Conservation (phyloP, 2,329 filamentous ascomycete genomes). For the Orbilia oligospora region DNA sequence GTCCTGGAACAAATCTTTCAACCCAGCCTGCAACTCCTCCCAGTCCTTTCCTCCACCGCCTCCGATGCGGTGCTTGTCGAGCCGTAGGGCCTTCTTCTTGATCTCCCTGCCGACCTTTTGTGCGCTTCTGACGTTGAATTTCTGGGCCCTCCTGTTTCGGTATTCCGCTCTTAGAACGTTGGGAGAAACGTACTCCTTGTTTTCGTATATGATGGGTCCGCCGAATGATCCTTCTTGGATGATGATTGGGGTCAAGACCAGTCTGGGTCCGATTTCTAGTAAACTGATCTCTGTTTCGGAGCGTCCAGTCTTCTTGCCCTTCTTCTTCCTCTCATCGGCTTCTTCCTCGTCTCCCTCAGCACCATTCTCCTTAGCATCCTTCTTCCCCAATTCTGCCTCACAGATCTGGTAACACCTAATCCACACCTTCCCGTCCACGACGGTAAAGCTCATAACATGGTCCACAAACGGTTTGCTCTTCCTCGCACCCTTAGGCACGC, state of each 20-base stretch:
- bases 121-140: constrained; percentile 83
- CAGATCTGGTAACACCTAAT: constrained; percentile 93
- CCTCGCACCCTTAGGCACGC: constrained; percentile 87
- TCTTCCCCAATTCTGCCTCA: constrained; percentile 75
- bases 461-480: constrained; percentile 97
- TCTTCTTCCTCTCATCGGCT: constrained; percentile 66
- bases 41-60: constrained; percentile 67
- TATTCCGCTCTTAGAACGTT: constrained; percentile 93
- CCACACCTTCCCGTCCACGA: constrained; percentile 96
- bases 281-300: constrained; percentile 81
- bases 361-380: constrained; percentile 68
- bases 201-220: constrained; percentile 97
- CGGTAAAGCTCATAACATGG: constrained; percentile 91
- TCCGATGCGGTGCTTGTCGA: constrained; percentile 75
- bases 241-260: constrained; percentile 93
- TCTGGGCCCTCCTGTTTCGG: constrained; percentile 80
- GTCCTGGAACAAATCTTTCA: constrained; percentile 57
- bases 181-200: constrained; percentile 95
- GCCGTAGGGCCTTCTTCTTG: constrained; percentile 82
- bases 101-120: constrained; percentile 79
- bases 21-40: constrained; percentile 53
- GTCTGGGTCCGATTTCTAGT: constrained; percentile 92
- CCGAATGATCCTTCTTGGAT: constrained; percentile 96
- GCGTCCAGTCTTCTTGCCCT: constrained; percentile 62
- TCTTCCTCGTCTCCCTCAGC: constrained; percentile 66